phyloP scores from a whole-genome alignment of 2,329 filamentous ascomycete genomes.

The Cadophora sp. region DNA sequence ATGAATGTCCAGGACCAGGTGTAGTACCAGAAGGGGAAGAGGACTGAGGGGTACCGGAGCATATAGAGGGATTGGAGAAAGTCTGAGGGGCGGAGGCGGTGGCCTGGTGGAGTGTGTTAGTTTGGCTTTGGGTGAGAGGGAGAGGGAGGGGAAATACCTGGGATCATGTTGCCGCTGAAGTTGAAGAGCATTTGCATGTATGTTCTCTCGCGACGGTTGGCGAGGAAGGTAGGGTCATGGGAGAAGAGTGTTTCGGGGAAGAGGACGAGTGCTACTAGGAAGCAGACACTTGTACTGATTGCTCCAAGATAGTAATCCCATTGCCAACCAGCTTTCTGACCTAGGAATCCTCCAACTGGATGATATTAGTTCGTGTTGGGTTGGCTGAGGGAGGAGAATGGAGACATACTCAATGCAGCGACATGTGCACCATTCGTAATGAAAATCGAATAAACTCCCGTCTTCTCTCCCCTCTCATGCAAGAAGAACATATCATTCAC shows the following conservation, averaged over 20 bases:
- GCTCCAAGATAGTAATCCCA: constrained; percentile 45
- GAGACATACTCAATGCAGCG: constrained; percentile 39
- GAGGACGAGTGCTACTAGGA: constrained; percentile 41
- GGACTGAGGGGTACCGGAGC: constrained; percentile 41
- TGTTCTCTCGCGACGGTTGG: constrained; percentile 35
- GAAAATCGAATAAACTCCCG: constrained; percentile 43
- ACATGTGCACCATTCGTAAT: constrained; percentile 44
- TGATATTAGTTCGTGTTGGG: constrained; percentile 2
- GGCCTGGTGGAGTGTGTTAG: constrained; percentile 18
- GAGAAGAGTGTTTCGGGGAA: constrained; percentile 45
- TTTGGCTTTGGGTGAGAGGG: not conserved
- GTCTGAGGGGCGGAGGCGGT: constrained; percentile 36
- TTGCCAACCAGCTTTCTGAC: constrained; percentile 40
- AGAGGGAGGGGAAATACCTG: constrained; percentile 10
- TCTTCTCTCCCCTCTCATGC: constrained; percentile 43
- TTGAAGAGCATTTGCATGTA: constrained; percentile 40
- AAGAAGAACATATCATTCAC: constrained; percentile 45
- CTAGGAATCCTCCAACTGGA: constrained; percentile 42
- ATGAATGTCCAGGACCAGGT: constrained; percentile 43
- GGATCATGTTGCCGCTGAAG: constrained; percentile 40
- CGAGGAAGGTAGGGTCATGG: constrained; percentile 38
- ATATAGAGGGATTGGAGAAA: constrained; percentile 42
- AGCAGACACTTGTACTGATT: constrained; percentile 36
- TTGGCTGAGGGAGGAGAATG: not conserved
- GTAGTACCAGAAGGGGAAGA: constrained; percentile 43